Base-by-base conservation (phyloP, 2,329 filamentous ascomycete species). In the Cladosporium sp. region DNA sequence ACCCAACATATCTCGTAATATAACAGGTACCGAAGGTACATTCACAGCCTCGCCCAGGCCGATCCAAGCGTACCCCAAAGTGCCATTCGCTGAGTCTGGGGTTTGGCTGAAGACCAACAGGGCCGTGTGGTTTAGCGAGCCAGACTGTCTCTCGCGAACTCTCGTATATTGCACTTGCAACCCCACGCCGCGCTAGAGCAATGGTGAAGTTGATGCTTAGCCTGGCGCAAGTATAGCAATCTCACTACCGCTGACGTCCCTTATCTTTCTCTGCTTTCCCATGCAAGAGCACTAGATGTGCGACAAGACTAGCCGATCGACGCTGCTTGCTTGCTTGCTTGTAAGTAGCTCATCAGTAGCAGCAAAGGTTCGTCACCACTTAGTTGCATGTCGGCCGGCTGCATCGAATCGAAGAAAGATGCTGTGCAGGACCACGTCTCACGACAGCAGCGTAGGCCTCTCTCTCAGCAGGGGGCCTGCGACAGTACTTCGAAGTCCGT, bases 41-140 rank as follows among this genome's bases (percentile, higher is more conserved):
- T 37, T 33, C 59, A 62, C 59, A 53, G 59, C 59, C 46, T 53
- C 46, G 59, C 46, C 59, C 31, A 46, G 58, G 23, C 40, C 58
- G 11, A 33, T 14, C 37, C 23, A 26, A 31, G n/a, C 16, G 28
- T 28, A 33, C 40, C 40, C 40, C 40, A 49, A 44, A 29, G 16
- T 35, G n/a, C 31, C 33, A 52, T 62, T 62, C 59, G 46, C 59
- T 26, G 59, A 46, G 55, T 33, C 59, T 37, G n/a, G 59, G 59
- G 59, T 53, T 53, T 62, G 59, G 59, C 59, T 62, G 59, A 62
- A 62, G 59, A 62, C 46, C 21, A 26, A 29, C 59, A 62, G 59
- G 59, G 46, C 26, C 56, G n/a, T 37, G 1, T 21, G 58, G 58
- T 35, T 33, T 61, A 55, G 52, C 52, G 52, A 55, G 58, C 58